Evolutionary conservation across 2,329 filamentous ascomycete genomes (phyloP).

Genomic region (Fusarium foetens): DNA sequence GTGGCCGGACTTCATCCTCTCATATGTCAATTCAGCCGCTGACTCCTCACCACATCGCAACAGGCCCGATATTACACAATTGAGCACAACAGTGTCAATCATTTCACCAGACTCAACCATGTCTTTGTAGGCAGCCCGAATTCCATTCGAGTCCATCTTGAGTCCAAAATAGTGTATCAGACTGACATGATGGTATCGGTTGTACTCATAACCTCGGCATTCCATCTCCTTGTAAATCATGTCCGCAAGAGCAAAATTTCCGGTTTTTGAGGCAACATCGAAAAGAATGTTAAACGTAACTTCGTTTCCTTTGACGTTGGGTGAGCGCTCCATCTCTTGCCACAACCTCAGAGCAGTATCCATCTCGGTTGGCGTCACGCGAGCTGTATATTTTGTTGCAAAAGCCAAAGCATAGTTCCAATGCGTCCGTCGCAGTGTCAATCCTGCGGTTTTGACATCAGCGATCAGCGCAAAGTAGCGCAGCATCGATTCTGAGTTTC

Average conservation of each 20-base stretch:
- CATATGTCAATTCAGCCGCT: slow-evolving; percentile 83
- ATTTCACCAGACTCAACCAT: slow-evolving; percentile 88
- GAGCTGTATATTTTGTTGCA: slow-evolving; percentile 75
- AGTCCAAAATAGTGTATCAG: slow-evolving; percentile 87
- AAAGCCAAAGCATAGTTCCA: slow-evolving; percentile 90
- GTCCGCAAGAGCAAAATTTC: slow-evolving; percentile 85
- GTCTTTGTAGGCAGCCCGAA: slow-evolving; percentile 81
- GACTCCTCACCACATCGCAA: slow-evolving; percentile 78
- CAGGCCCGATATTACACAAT: slow-evolving; percentile 84
- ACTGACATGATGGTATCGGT: slow-evolving; percentile 83
- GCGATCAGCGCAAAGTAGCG: slow-evolving; percentile 86
- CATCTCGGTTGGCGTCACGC: slow-evolving; percentile 66
- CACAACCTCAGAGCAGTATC: slow-evolving; percentile 78
- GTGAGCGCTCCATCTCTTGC: slow-evolving; percentile 86
- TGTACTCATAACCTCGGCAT: slow-evolving; percentile 71
- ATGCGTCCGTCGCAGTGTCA: slow-evolving; percentile 73
- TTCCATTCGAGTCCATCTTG: slow-evolving; percentile 75
- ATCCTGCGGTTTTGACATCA: slow-evolving; percentile 80
- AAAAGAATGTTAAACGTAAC: slow-evolving; percentile 97
- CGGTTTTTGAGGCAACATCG: slow-evolving; percentile 85
- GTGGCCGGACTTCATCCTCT: slow-evolving; percentile 79
- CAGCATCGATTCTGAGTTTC: slow-evolving; percentile 72
- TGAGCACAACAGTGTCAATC: slow-evolving; percentile 86
- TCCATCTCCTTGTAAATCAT: slow-evolving; percentile 87
- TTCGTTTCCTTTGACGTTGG: slow-evolving; percentile 71